Conservation (phyloP, 192 early-diverging fungal genomes). For the Diversispora eburnea region DNA sequence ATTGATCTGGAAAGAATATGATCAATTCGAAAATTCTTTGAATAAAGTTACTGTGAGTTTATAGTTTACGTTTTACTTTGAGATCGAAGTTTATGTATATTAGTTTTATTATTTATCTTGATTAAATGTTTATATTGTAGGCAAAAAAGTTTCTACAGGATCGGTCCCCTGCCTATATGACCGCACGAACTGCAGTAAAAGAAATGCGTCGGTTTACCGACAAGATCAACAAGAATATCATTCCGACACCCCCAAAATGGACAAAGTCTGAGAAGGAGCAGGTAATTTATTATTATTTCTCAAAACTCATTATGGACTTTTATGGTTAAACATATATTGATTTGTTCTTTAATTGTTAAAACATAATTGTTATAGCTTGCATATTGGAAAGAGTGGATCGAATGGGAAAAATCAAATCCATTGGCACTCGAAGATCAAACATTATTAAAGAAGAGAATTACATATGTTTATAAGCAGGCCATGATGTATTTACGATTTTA, state of each 20-base stretch:
- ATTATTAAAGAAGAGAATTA: slow-evolving; percentile 61
- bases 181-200: slow-evolving; percentile 79
- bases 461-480: slow-evolving; percentile 84
- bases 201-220: slow-evolving; percentile 80
- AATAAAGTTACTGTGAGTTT: slow-evolving; percentile 72
- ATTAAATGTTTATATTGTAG: slow-evolving; percentile 29
- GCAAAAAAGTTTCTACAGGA: slow-evolving; percentile 90
- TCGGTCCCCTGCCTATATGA: slow-evolving; percentile 87
- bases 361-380: background rate
- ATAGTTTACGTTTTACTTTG: background rate
- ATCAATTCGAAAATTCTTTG: slow-evolving; percentile 82
- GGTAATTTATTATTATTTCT: slow-evolving; percentile 2
- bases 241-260: slow-evolving; percentile 81
- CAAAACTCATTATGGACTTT: background rate
- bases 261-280: slow-evolving; percentile 63
- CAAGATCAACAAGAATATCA: slow-evolving; percentile 61
- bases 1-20: slow-evolving; percentile 88
- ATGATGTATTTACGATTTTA: slow-evolving; percentile 80
- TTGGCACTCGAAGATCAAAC: slow-evolving; percentile 66
- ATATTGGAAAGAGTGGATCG: slow-evolving; percentile 84
- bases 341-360: too few relatives aligned
- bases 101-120: background rate
- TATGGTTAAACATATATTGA: too few relatives aligned
- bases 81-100: background rate
- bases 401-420: slow-evolving; percentile 90